These are phyloP conservation scores for Sapria himalayana DNA, from an alignment of 345 rosid species.

Conservation along the genomic window DNA sequence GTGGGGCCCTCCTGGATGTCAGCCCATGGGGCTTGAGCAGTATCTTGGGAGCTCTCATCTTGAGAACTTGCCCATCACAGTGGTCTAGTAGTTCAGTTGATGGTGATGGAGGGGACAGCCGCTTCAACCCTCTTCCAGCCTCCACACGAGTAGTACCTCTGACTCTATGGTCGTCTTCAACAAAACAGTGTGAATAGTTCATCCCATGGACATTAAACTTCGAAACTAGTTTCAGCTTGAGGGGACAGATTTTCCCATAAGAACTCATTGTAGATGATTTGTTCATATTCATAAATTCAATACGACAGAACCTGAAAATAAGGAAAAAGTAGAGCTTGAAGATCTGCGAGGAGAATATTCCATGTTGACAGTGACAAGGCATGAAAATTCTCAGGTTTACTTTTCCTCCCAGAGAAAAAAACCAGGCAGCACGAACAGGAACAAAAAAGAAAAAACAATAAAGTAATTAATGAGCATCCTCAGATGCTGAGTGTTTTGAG, in stretches of 20 bases:
- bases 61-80: conserved; percentile 14
- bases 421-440: no score
- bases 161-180: neutral
- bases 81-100: no score
- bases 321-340: no score
- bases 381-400: no score
- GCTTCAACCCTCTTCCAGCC: conserved; percentile 20
- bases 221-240: conserved; percentile 7
- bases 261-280: conserved; percentile 8
- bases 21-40: conserved; percentile 7
- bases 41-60: conserved; percentile 13
- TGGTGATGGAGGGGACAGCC: conserved; percentile 18
- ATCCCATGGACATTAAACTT: conserved; percentile 12
- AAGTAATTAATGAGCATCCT: no score
- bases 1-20: conserved; percentile 5
- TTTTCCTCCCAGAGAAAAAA: no score
- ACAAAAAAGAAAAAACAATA: no score
- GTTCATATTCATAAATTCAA: conserved; percentile 12
- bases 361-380: no score
- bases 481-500: no score
- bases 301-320: no score
- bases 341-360: no score
- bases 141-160: conserved; percentile 9
- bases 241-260: conserved; percentile 8
- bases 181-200: conserved; percentile 1